phyloP scores from a whole-genome alignment of 345 rosid genomes.

The Citrus inodora region DNA sequence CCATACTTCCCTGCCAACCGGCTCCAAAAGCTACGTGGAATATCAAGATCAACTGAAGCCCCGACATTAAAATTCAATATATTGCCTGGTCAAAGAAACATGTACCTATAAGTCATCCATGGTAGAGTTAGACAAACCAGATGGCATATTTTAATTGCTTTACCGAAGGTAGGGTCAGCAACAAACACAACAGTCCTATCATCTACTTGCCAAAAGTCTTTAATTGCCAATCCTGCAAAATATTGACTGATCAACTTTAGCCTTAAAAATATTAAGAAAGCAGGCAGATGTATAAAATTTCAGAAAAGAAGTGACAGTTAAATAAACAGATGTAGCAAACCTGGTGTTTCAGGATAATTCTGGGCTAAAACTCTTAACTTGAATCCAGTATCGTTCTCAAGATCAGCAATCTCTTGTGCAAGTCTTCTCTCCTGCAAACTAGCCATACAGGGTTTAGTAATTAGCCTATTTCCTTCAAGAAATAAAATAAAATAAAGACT shows the following conservation, averaged over 20 bases:
- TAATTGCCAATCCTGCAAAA: constrained; percentile 70
- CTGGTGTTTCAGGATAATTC: constrained; percentile 92
- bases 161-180: constrained; percentile 91
- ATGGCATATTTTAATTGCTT: constrained; percentile 8
- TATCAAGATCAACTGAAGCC: constrained; percentile 66
- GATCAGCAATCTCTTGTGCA: constrained; percentile 55
- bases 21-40: constrained; percentile 91
- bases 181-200: constrained; percentile 85
- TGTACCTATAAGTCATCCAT: constrained; percentile 6
- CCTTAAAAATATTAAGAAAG: background rate
- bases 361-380: constrained; percentile 86
- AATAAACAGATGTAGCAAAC: constrained; percentile 25
- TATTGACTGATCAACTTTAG: background rate
- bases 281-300: background rate
- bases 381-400: constrained; percentile 88
- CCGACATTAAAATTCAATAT: constrained; percentile 87
- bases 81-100: constrained; percentile 47
- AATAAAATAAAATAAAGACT: background rate
- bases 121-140: constrained; percentile 1
- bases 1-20: constrained; percentile 67
- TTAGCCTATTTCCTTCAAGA: background rate
- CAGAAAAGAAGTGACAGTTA: background rate
- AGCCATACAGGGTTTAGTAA: constrained; percentile 10
- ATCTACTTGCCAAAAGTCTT: constrained; percentile 87
- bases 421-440: constrained; percentile 71